Evolutionary conservation across 805 yeast species (phyloP).

Genomic region (Sugiyamaella americana): DNA sequence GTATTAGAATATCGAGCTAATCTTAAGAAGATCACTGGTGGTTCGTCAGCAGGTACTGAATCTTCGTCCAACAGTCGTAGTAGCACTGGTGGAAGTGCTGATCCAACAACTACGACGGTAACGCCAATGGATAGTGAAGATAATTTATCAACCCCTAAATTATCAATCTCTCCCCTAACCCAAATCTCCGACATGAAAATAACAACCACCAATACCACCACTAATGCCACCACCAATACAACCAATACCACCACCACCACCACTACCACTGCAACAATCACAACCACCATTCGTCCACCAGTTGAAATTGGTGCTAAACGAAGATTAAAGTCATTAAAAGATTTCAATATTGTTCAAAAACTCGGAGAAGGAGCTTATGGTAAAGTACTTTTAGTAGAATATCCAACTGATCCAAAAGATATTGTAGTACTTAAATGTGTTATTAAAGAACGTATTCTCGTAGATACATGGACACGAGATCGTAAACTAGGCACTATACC

Average conservation of each 20-base stretch:
- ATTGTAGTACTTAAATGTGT: slow-evolving; percentile 81
- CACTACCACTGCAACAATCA: too few relatives aligned
- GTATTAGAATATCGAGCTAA: slow-evolving; percentile 3
- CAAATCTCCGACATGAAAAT: too few relatives aligned
- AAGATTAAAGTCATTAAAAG: slow-evolving; percentile 63
- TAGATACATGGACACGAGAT: slow-evolving; percentile 97
- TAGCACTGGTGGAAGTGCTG: slow-evolving; percentile 3
- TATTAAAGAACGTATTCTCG: slow-evolving; percentile 84
- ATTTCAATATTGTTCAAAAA: slow-evolving; percentile 63
- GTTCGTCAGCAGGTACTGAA: not conserved
- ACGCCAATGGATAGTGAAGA: slow-evolving; percentile 30
- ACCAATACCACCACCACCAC: not conserved
- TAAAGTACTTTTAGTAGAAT: slow-evolving; percentile 75
- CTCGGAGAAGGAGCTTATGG: slow-evolving; percentile 98
- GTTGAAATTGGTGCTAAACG: slow-evolving; percentile 55
- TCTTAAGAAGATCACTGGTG: not conserved
- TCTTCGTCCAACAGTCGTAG: slow-evolving; percentile 10
- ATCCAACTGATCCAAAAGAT: slow-evolving; percentile 54
- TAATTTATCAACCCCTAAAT: not conserved
- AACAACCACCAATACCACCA: not conserved
- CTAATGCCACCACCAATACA: not conserved
- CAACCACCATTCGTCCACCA: slow-evolving; percentile 1
- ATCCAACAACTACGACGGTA: not conserved
- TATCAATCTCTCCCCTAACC: not conserved
- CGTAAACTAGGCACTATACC: slow-evolving; percentile 88